Evolutionary conservation across 331 rosid species (phyloP).

Genomic region (Quercus tomentella): DNA sequence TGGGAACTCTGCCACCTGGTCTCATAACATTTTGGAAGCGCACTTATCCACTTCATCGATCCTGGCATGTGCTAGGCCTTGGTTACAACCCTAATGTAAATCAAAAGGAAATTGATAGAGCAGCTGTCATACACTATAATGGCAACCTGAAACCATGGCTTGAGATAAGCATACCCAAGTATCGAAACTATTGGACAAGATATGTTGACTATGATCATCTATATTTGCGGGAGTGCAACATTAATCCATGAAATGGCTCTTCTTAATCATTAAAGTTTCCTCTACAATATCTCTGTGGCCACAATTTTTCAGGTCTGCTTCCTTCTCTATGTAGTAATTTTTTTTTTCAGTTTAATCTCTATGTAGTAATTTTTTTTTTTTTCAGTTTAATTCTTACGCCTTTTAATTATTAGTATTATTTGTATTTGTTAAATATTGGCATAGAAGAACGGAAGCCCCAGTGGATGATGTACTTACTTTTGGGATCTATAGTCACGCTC

Average conservation of each 20-base stretch:
- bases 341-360: conserved; percentile 35
- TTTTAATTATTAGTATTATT: conserved; percentile 15
- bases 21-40: conserved; percentile 95
- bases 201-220: conserved; percentile 61
- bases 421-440: conserved; percentile 12
- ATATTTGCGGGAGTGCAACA: conserved; percentile 89
- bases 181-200: conserved; percentile 70
- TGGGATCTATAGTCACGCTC: too few species aligned
- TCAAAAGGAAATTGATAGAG: conserved; percentile 73
- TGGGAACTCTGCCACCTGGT: conserved; percentile 97
- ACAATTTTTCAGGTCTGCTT: conserved; percentile 39
- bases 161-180: conserved; percentile 91
- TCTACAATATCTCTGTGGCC: conserved; percentile 23
- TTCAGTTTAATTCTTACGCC: conserved; percentile 9
- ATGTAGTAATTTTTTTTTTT: conserved; percentile 34
- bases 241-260: conserved; percentile 57
- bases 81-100: conserved; percentile 80
- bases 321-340: conserved; percentile 31
- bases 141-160: conserved; percentile 99
- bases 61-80: conserved; percentile 90
- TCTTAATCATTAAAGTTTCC: conserved; percentile 23
- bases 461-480: conserved; percentile 3
- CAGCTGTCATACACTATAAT: conserved; percentile 94
- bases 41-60: conserved; percentile 60
- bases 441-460: conserved; percentile 24